Evolutionary conservation across 1,139 yeast genomes (phyloP), one percentile per base, ranked within the genome.

Genomic region (Pneumocystis jirovecii): DNA sequence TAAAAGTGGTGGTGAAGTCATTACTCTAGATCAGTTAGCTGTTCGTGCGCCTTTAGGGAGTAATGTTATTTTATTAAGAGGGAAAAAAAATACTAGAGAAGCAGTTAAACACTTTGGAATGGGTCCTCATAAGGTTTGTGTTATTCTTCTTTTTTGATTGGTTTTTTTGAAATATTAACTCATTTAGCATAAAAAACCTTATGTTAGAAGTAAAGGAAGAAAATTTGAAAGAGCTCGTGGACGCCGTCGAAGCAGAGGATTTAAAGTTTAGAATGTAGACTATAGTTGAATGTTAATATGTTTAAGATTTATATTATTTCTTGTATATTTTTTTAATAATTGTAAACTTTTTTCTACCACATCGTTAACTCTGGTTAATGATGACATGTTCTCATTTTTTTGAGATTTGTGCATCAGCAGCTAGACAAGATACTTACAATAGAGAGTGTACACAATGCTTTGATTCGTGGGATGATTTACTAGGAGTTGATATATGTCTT

Each of bases 181-280:
- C 25, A 25, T 25, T 25, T 50, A 50, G 86, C 83, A 85, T 83
- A 95, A 93, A 89, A 98, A 97, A 77, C 99, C 99, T 83, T 90
- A 96, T 85, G 87, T 93, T 81, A 78, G 82, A 78, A 91, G 97
- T 73, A 90, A 85, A 82, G 98, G 98, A 80, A 93, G 97, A 86
- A 95, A 93, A 85, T 93, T 93, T 85, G 98, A 95, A 86, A 89
- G 95, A 82, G 98, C 97, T 77, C 93, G 98, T 89, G 98, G 98
- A 86, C 95, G 89, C 82, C 87, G 99, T 85, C 87, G 84, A 81
- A 91, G 97, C 74, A 89, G 96, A 86, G 98, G 96, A 85, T 93
- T 93, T 98, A 93, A 93, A 89, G 99, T 95, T 82, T 93, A 93
- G 89, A 39, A 42, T 39, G 7, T 21, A 60, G 25, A 21, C n/a